Evolutionary conservation across 2,329 filamentous ascomycete species (phyloP), one percentile per base, ranked within the genome.

Genomic region (Pseudonectria foliicola): DNA sequence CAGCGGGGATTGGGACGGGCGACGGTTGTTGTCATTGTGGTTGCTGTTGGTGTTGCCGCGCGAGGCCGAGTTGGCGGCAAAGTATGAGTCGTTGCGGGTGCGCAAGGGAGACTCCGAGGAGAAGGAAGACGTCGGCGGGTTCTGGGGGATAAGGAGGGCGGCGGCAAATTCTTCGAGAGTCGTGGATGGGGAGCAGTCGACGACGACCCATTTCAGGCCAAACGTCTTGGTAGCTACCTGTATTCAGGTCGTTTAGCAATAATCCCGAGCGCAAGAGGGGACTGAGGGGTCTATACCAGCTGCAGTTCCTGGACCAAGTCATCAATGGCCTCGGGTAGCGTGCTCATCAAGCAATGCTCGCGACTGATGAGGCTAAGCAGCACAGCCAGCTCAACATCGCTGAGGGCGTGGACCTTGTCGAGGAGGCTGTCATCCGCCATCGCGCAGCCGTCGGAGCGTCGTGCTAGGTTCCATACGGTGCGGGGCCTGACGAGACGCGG

Each of bases 321-420:
- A 57, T 83, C 71, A 37, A 90, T 62, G 34, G 68, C 64, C 25
- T 74, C 64, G 4, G 65, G 57, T 3, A 80, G 74, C 12, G 85
- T 84, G 60, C 87, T 82, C 53, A 96, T 78, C 49, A 96, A 79
- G 63, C 87, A 95, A 60, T 96, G 89, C 59, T 95, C 85, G 46
- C 81, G 75, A 40, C 81, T 79, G 43, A 88, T 72, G 33, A 96
- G 74, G 55, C 83, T 89, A 33, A 95, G 75, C 27, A 96, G 71
- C 11, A 84, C 66, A 15, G 90, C 92, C 40, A 96, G 76, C 63
- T 95, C 89, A 27, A 95, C 71, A 64, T 95, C 89, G 53, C 82
- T 85, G 44, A 96, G 70, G 48, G 77, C 73, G 54, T 89, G 83
- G 49, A 93, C 75, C 59, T 82, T 82, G 44, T 75, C 68, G 42